Evolutionary conservation across 2,329 filamentous ascomycete species (phyloP).

Genomic region (Trichoderma sp.): DNA sequence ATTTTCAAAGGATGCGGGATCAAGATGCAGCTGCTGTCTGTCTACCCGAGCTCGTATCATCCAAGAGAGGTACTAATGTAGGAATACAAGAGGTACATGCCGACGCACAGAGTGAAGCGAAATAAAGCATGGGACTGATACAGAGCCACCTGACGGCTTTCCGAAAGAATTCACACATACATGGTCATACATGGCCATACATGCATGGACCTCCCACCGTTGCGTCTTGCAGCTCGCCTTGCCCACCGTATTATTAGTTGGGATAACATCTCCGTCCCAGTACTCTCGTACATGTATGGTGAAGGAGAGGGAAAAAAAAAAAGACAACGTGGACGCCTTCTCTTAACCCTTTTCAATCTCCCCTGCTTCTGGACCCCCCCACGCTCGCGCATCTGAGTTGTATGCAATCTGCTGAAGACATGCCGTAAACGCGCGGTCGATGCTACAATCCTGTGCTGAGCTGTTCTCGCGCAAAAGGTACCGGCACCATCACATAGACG

Average conservation of each 20-base stretch:
- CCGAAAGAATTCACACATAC: not conserved
- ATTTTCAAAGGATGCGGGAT: not conserved
- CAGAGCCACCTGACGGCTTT: not conserved
- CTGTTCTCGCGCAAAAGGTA: not conserved
- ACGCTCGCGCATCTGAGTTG: slow-evolving; percentile 7
- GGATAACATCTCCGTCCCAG: not conserved
- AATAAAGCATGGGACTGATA: not conserved
- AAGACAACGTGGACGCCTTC: not conserved
- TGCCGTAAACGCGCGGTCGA: not conserved
- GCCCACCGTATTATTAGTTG: not conserved
- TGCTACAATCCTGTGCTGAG: not conserved
- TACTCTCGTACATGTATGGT: not conserved
- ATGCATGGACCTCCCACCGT: not conserved
- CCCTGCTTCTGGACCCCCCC: slow-evolving; percentile 4
- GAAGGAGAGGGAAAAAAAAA: not conserved
- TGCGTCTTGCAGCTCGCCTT: not conserved
- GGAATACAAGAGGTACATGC: not conserved
- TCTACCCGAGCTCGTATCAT: not conserved
- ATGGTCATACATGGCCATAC: not conserved
- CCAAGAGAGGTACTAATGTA: too few relatives aligned
- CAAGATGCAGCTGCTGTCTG: not conserved
- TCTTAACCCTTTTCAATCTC: slow-evolving; percentile 10
- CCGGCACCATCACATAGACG: not conserved
- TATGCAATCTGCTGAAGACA: not conserved
- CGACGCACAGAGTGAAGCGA: not conserved